These are phyloP conservation scores for Corylus heterophylla DNA, from an alignment of 306 rosid species.

Conservation along the genomic window DNA sequence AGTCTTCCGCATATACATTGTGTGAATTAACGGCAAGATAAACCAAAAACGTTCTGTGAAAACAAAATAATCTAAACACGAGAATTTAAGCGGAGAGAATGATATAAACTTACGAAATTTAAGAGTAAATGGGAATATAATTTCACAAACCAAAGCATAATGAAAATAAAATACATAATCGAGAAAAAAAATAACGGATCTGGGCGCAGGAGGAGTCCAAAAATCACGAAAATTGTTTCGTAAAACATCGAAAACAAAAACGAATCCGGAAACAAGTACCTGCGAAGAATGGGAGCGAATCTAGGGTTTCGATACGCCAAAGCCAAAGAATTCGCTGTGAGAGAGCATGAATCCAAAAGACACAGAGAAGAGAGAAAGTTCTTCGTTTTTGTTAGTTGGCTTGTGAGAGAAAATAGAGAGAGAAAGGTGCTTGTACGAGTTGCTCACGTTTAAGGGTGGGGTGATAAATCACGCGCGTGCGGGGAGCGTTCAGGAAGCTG, in stretches of 20 bases:
- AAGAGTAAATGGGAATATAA: constrained; percentile 5
- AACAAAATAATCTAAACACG: constrained; percentile 18
- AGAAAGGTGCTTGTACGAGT: constrained; percentile 45
- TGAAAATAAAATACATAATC: constrained; percentile 18
- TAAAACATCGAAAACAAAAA: constrained; percentile 24
- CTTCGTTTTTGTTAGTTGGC: constrained; percentile 51
- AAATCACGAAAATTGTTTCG: constrained; percentile 7
- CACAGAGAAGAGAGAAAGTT: constrained; percentile 36
- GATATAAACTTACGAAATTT: constrained; percentile 24
- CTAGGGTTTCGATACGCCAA: constrained; percentile 51
- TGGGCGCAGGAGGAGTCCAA: constrained; percentile 27
- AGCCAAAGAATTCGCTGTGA: constrained; percentile 37
- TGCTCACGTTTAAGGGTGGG: constrained; percentile 41
- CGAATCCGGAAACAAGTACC: constrained; percentile 43
- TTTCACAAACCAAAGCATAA: constrained; percentile 9
- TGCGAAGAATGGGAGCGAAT: constrained; percentile 43
- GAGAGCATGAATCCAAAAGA: constrained; percentile 47
- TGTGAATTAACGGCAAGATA: constrained; percentile 29
- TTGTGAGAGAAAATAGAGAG: constrained; percentile 38
- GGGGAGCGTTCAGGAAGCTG: constrained; percentile 23
- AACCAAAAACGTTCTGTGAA: constrained; percentile 13
- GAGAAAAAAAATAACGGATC: constrained; percentile 56
- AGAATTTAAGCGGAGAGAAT: constrained; percentile 27
- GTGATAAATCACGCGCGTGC: constrained; percentile 24
- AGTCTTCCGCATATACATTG: constrained; percentile 45